Base-by-base conservation (phyloP, 1,284 basidiomycete species). In the Papiliotrema fonsecae region DNA sequence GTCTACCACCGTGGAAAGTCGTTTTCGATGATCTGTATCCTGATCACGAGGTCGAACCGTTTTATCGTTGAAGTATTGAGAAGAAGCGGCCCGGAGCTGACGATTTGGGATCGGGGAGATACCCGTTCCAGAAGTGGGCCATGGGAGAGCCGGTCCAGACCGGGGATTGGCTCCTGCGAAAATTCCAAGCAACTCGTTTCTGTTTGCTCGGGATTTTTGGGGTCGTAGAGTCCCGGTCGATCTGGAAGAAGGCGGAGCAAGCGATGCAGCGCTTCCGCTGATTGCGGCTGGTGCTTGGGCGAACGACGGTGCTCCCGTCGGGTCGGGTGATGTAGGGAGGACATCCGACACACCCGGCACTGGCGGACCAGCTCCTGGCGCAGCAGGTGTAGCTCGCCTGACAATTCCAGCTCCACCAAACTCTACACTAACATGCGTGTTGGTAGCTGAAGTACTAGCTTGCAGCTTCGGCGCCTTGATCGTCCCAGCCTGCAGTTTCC, bases 361-460 rank as follows among this genome's bases (percentile, higher is more conserved):
- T 48, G 42, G 65, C 67, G 26, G 54, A 47, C 46, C 49, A n/a
- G n/a, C n/a, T n/a, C n/a, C n/a, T n/a, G n/a, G n/a, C 11, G 4
- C n/a, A 2, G 85, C 84, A n/a, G 71, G 67, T 2, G 84, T 80
- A 0, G 87, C 82, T 49, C 85, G 78, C 16, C 88, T 83, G 7
- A 83, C 79, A 13, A 69, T 69, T 16, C 85, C 87, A 2, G 81
- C 74, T 2, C 86, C 85, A 5, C 84, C 87, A 72, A 94, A 94
- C 75, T 94, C 91, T 47, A 97, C 90, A 52, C 89, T 92, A 58
- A 96, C 89, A 0, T 88, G 90, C 28, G 87, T 91, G 1, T 87
- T 79, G 18, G 86, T 88, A 3, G 92, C 88, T 5, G 85, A 83
- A 21, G 89, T 80, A 16, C 87, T 88, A 1, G 90, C 84, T 1